Base-by-base conservation (phyloP, 768 basidiomycete genomes). In the Tephrocybe sp. region DNA sequence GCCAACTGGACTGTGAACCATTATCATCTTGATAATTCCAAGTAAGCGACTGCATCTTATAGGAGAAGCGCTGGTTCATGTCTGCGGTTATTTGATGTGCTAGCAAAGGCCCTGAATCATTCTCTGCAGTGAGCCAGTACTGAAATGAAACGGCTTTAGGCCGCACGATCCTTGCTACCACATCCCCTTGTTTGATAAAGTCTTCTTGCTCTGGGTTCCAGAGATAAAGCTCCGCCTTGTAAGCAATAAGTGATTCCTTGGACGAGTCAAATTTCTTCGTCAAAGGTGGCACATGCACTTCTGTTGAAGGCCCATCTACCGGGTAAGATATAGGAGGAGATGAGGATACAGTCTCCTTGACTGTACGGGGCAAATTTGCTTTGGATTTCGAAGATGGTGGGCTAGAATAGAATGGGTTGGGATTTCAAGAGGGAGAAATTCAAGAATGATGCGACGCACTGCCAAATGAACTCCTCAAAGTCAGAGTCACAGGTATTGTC, bases 401-500 rank as follows among this genome's bases (percentile, higher is more conserved):
- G 39, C 77, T 79, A 5, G 31, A 4, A 52, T 17, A 40, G 32
- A 20, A 30, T 32, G 32, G 3, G 35, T 51, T 19, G 41, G 31
- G 41, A 43, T 42, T 17, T 30, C 32, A 20, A 30, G 17, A n/a
- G n/a, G 38, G 1, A 39, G 8, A 44, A 11, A 32, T 19, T 9
- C 19, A n/a, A 49, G 38, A 12, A 26, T 39, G 34, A 31, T 31
- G 19, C n/a, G n/a, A 79, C 88, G 68, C 60, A 93, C 89, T 78
- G 78, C 80, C 85, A 89, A 17, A 89, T 82, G 62, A 98, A 91
- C 61, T 90, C 81, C 30, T 86, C 80, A 32, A 98, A 72, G 30
- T 89, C 84, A 1, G 74, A 68, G 59, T 92, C 87, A 26, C 65
- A 67, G 14, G 85, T 78, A 53, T 75, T 79, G 48, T 90, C 85